Base-by-base conservation (phyloP, 306 rosid genomes). In the Luffa aegyptiaca region DNA sequence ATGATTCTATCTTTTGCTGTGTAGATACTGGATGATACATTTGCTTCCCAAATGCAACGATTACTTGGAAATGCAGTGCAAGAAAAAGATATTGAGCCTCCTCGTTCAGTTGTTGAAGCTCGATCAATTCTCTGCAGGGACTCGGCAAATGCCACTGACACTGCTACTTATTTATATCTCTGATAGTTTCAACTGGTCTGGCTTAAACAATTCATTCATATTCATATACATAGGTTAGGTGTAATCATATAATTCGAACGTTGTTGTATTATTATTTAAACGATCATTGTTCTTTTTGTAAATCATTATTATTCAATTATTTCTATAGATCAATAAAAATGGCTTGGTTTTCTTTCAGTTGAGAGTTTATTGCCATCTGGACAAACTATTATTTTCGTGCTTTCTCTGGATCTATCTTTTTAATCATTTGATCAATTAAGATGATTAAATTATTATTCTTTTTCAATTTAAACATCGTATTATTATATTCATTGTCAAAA, bases 31-130 rank as follows among this genome's bases (percentile, higher is more conserved):
- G 98, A 95, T 78, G 98, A 93, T 73, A 93, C 90, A 0, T 92
- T 95, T 84, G 98, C 98, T 81, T 95, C 98, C 10, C 97, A 95
- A 81, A 92, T 95, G 98, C 98, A 95, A 61, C 72, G 97, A 75
- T 79, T 95, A 70, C 85, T 89, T 77, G 98, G 98, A 75, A 95
- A 92, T 80, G 95, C 97, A 9, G 87, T 95, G 84, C 93, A 91
- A 78, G 97, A 91, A 49, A 95, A 91, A 85, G 98, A 95, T 81
- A 82, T 95, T 21, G 97, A 92, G 85, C 95, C 97, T 36, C 98
- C 98, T 82, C 97, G 97, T 76, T 92, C 97, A 11, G 93, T 93
- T 42, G 84, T 84, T 26, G 98, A 95, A 93, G 98, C 98, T 12
- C 80, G 97, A 26, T 92, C 98, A 62, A 95, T 95, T 84, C 98